These are phyloP conservation scores for Candida khao-thaluensis DNA, from an alignment of 805 yeast genomes.

Conservation along the genomic window DNA sequence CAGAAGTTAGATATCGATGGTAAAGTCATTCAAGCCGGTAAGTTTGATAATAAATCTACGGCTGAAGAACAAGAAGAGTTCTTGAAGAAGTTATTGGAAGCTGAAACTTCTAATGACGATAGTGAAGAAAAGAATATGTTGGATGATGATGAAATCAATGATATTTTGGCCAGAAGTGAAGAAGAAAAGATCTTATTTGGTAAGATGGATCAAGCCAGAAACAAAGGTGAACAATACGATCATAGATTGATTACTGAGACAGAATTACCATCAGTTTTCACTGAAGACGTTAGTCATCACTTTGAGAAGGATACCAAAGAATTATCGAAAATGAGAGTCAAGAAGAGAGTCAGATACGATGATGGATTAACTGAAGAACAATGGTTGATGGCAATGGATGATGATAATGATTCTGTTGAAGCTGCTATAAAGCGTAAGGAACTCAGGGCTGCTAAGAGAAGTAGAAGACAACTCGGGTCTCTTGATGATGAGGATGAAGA, in stretches of 20 bases:
- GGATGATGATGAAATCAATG: conserved; percentile 72
- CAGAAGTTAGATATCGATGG: conserved; percentile 85
- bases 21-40: conserved; percentile 89
- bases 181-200: conserved; percentile 56
- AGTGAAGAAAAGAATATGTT: conserved; percentile 56
- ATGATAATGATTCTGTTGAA: conserved; percentile 63
- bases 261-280: conserved; percentile 82
- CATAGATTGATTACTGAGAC: conserved; percentile 61
- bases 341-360: conserved; percentile 78
- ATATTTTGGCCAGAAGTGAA: conserved; percentile 66
- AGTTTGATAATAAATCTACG: conserved; percentile 81
- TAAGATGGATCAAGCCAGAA: conserved; percentile 60
- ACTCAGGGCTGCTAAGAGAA: conserved; percentile 37
- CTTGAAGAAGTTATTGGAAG: conserved; percentile 67
- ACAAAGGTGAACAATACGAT: conserved; percentile 24
- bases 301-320: conserved; percentile 52
- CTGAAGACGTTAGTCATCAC: conserved; percentile 55
- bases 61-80: conserved; percentile 85
- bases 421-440: conserved; percentile 57
- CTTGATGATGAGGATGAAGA: conserved; percentile 16
- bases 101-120: conserved; percentile 55
- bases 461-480: conserved; percentile 26
- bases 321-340: conserved; percentile 66
- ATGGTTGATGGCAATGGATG: conserved; percentile 81
- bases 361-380: conserved; percentile 91